phyloP scores from a whole-genome alignment of 495 filamentous ascomycete genomes.

The Podospora bellae-mahoneyi region DNA sequence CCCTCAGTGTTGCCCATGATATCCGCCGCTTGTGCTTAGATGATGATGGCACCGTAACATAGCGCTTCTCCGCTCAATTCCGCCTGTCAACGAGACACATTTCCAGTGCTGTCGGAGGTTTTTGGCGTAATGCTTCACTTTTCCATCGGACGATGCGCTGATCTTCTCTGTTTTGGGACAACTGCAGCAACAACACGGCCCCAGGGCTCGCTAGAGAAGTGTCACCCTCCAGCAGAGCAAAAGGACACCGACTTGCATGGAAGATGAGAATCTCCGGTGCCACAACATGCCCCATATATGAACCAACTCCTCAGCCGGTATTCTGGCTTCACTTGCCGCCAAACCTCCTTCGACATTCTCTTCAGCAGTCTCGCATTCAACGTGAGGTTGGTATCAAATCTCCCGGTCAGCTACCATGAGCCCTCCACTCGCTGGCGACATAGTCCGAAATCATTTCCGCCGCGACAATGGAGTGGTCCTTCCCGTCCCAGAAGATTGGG shows the following conservation, averaged over 20 bases:
- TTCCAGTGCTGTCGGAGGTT: background rate
- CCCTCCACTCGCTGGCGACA: background rate
- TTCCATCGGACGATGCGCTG: background rate
- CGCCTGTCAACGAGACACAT: background rate
- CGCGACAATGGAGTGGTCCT: background rate
- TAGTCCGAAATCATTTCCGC: background rate
- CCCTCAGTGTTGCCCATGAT: background rate
- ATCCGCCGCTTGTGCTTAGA: background rate
- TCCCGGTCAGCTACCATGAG: background rate
- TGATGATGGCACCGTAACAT: background rate
- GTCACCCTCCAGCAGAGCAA: too few species aligned
- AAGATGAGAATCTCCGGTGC: constrained; percentile 9
- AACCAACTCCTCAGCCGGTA: background rate
- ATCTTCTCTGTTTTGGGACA: background rate
- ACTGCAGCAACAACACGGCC: background rate
- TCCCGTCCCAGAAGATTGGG: constrained; percentile 2
- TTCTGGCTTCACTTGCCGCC: background rate
- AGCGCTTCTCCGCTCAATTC: background rate
- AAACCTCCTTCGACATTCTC: background rate
- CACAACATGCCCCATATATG: constrained; percentile 6
- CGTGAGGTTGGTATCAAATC: background rate
- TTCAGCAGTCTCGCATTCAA: background rate
- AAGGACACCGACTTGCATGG: constrained; percentile 1
- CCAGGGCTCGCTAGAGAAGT: background rate
- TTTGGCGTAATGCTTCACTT: background rate